These are phyloP conservation scores for Ramularia endophylla DNA, from an alignment of 2,329 filamentous ascomycete genomes.

Conservation along the genomic window DNA sequence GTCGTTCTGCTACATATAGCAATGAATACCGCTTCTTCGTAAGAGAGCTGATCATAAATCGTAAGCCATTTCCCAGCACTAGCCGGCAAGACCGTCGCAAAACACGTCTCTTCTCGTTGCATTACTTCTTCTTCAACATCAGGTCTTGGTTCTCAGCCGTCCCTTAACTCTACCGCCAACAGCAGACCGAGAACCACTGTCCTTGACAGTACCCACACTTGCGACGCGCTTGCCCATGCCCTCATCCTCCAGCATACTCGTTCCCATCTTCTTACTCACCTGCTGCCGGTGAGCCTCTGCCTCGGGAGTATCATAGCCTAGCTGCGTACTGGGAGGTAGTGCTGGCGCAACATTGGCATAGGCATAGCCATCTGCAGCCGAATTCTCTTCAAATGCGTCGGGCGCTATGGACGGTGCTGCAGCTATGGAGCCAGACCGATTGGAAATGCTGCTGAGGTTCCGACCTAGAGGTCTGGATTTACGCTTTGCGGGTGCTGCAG, in stretches of 20 bases:
- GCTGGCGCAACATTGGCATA: conserved; percentile 8
- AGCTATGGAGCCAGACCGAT: conserved; percentile 15
- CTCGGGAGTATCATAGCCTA: conserved; percentile 31
- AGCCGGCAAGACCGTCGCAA: too few species aligned
- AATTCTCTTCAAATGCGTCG: conserved; percentile 9
- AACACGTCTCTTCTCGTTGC: too few species aligned
- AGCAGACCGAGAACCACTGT: conserved; percentile 13
- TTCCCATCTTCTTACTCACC: conserved; percentile 31
- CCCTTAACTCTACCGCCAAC: too few species aligned
- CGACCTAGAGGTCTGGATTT: conserved; percentile 28
- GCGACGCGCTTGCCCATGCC: conserved; percentile 19
- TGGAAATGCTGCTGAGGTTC: conserved; percentile 23
- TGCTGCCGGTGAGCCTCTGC: conserved; percentile 24
- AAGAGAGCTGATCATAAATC: too few species aligned
- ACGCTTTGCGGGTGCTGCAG: conserved; percentile 16
- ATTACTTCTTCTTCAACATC: too few species aligned
- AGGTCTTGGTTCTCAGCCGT: too few species aligned
- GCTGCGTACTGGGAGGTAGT: conserved; percentile 28
- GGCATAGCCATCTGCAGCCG: conserved; percentile 18
- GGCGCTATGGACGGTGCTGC: conserved; percentile 8
- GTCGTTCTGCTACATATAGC: too few species aligned
- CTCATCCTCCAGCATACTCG: conserved; percentile 21
- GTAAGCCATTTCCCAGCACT: too few species aligned
- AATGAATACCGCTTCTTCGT: too few species aligned
- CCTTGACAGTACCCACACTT: conserved; percentile 28